Evolutionary conservation across 73 alveolate species (phyloP), one percentile per base, ranked within the genome.

Genomic region (Durusdinium trenchii): DNA sequence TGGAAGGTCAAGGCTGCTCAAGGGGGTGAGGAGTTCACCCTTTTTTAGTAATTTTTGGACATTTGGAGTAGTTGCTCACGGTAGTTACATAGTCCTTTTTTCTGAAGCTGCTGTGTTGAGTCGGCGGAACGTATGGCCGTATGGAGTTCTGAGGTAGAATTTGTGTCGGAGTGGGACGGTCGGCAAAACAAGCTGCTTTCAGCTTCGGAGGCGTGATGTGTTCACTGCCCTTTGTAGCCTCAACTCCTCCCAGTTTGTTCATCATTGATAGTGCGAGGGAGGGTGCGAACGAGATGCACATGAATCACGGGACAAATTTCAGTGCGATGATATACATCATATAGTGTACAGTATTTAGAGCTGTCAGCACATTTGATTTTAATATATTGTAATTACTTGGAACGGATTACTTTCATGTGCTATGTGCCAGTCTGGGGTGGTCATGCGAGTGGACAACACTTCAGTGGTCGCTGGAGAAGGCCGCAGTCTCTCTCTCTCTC

Each of bases 361-460:
- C 36, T 67, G 12, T 16, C 23, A 57, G 12, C 69, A 57, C 23
- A 57, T 57, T 57, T 16, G 12, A 57, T 57, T 57, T 16, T 23
- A 57, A 16, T 57, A 57, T 57, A 57, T 23, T 23, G 69, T 12
- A 16, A 23, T 16, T 57, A 12, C 32, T 16, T 23, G 73, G 30
- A 23, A 60, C 30, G 73, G 18, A 2, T n/a, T 2, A 60, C 30
- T 1, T 60, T 23, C 3, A 60, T 57, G 69, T 57, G 7, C 38
- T 32, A 16, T 1, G 23, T 14, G 50, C 64, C 95, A 91, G 98
- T 18, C 38, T n/a, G 98, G 98, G 7, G 98, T 71, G 57, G 28
- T 30, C 46, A 91, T 91, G 98, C 90, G 98, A 10, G 98, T 69
- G 79, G 98, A 91, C 89, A 91, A 69, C 98, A 48, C 89, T 54